Evolutionary conservation across 1,284 basidiomycete species (phyloP), one percentile per base, ranked within the genome.

Genomic region (Porogramme epimiltina): DNA sequence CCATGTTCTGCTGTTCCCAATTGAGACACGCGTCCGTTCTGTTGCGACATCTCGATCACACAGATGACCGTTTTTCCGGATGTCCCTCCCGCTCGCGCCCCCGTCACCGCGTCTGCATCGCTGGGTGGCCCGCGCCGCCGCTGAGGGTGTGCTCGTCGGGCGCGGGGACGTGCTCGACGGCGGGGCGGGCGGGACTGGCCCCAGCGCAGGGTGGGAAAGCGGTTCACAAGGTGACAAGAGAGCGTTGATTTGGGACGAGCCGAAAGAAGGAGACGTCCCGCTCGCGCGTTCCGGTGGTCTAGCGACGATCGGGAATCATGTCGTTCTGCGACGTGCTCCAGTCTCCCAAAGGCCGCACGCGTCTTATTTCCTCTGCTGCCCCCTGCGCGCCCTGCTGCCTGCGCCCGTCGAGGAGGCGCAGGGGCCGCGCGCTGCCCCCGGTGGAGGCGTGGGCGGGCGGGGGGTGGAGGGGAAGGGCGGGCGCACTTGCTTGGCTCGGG

Each of bases 301-400:
- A 61, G 63, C 63, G 63, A 62, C 59, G 62, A 65, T 65, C 63
- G 62, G 60, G 61, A 65, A 63, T 63, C 60, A 63, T 56, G 55
- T 58, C 58, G 54, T 56, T 51, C 54, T 53, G 49, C 52, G 53
- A 47, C 56, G 42, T 56, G 53, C 52, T 49, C 45, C 56, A 58
- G 50, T 45, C 52, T 55, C 54, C 50, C 49, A 42, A 42, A 36
- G 51, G 16, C 47, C 48, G 42, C 52, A 10, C 33, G 40, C 38
- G 43, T 46, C 49, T 36, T 42, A 10, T n/a, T 24, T 47, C 39
- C 50, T 43, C 49, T 44, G 41, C 45, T 51, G 39, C 25, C 36
- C 42, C 42, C 37, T 6, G 45, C n/a, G 31, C 5, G 19, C 19
- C 18, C 36, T 10, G 45, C 26, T 23, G 25, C 10, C 4, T 19